A percentile compares a stretch with the other conserved stretches of the same genome.
phyloP scores from a whole-genome alignment of 2,329 filamentous ascomycete species.

The Neofusicoccum kwambonambiense region DNA sequence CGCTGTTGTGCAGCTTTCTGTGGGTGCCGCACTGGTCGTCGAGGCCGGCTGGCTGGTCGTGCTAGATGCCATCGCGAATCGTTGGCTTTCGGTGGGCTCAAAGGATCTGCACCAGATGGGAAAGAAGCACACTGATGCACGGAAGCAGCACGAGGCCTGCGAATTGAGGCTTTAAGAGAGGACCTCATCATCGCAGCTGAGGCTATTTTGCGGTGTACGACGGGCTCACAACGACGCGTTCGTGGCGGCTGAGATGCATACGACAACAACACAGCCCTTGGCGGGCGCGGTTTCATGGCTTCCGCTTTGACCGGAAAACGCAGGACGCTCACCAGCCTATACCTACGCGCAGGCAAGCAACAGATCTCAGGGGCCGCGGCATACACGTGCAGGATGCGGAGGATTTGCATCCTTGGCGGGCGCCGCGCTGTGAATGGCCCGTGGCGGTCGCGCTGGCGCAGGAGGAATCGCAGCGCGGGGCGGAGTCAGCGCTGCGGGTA shows the following conservation, averaged over 20 bases:
- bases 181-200: too few relatives aligned
- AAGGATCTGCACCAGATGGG: background rate
- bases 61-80: background rate
- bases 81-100: too few relatives aligned
- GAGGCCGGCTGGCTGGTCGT: conserved; percentile 20
- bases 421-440: background rate
- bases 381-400: background rate
- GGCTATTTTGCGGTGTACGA: too few relatives aligned
- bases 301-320: background rate
- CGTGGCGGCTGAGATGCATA: conserved; percentile 1
- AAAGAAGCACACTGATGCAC: background rate
- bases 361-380: too few relatives aligned
- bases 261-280: background rate
- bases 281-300: background rate
- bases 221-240: background rate
- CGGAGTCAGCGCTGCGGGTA: background rate
- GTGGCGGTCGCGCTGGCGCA: background rate
- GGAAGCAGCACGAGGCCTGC: background rate
- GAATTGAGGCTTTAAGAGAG: background rate
- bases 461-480: background rate
- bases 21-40: background rate
- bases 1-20: conserved; percentile 25
- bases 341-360: background rate
- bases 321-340: background rate
- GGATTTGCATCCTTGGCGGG: background rate